A percentile compares a stretch with the other conserved stretches of the same genome.
These are phyloP conservation scores for Mercurialis annua DNA, from an alignment of 345 rosid species.

Conservation along the genomic window DNA sequence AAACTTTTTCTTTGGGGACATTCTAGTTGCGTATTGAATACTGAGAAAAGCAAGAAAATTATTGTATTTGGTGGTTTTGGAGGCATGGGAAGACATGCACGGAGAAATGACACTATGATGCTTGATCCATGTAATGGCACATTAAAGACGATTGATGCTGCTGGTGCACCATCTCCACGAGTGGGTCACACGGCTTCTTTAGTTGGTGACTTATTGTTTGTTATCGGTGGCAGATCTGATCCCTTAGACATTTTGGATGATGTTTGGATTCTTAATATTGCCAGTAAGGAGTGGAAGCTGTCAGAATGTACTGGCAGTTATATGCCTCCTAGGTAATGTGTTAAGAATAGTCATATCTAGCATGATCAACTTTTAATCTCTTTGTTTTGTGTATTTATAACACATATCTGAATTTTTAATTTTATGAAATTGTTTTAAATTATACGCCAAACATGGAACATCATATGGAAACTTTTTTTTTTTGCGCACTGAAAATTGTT, in stretches of 20 bases:
- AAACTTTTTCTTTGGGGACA: constrained; percentile 93
- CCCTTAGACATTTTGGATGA: constrained; percentile 64
- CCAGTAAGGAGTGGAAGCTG: constrained; percentile 51
- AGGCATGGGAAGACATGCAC: constrained; percentile 83
- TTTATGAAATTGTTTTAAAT: not conserved
- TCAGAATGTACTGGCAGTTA: constrained; percentile 47
- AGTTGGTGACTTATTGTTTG: constrained; percentile 60
- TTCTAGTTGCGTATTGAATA: constrained; percentile 52
- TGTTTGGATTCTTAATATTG: constrained; percentile 63
- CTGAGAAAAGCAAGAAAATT: constrained; percentile 27
- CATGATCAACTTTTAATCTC: not conserved
- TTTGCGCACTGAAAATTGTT: constrained; percentile 1
- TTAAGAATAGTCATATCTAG: constrained; percentile 11
- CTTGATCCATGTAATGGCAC: constrained; percentile 55
- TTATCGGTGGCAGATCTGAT: constrained; percentile 86
- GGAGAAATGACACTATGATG: constrained; percentile 64
- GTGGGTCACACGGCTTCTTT: constrained; percentile 78
- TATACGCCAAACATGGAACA: not conserved
- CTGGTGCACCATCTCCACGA: constrained; percentile 61
- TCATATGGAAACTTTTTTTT: not conserved
- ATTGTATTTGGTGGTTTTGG: constrained; percentile 92
- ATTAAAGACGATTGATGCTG: constrained; percentile 38
- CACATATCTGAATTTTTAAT: not conserved
- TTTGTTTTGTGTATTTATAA: not conserved
- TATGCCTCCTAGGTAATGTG: constrained; percentile 65